A percentile compares a stretch with the other conserved stretches of the same genome.
Conservation (phyloP, 345 rosid species). For the Populus deltoides region DNA sequence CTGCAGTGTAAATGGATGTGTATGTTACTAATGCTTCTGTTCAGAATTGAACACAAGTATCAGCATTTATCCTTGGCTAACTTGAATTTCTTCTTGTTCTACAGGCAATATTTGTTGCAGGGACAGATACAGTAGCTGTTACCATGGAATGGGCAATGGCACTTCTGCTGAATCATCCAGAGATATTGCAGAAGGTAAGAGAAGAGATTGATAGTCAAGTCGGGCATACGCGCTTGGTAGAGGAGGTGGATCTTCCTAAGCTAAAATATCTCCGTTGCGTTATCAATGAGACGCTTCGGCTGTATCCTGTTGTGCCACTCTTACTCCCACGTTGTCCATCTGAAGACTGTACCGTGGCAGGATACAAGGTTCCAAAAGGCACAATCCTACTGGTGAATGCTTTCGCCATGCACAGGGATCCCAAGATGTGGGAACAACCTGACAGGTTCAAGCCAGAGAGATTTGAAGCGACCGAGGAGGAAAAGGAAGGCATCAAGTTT, state of each 20-base stretch:
- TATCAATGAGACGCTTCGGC: constrained; percentile 20
- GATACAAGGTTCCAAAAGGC: constrained; percentile 23
- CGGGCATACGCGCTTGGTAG: constrained; percentile 18
- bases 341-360: constrained; percentile 18
- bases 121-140: constrained; percentile 26
- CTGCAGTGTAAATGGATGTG: no score
- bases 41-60: no score
- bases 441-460: constrained; percentile 36
- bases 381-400: constrained; percentile 25
- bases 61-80: no score
- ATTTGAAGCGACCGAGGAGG: constrained; percentile 18
- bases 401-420: constrained; percentile 33
- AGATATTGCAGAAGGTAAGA: constrained; percentile 11
- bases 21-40: no score
- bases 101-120: constrained; percentile 26
- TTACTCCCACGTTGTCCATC: constrained; percentile 28
- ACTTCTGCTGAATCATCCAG: constrained; percentile 35
- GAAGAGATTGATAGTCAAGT: constrained; percentile 19
- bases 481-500: constrained; percentile 18
- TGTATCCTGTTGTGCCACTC: constrained; percentile 29
- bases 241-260: constrained; percentile 24
- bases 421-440: constrained; percentile 31
- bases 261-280: constrained; percentile 22
- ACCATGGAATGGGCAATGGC: constrained; percentile 43
- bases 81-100: no score